Conservation (phyloP, 2,329 filamentous ascomycete genomes). For the Phyllosticta ampelicida region DNA sequence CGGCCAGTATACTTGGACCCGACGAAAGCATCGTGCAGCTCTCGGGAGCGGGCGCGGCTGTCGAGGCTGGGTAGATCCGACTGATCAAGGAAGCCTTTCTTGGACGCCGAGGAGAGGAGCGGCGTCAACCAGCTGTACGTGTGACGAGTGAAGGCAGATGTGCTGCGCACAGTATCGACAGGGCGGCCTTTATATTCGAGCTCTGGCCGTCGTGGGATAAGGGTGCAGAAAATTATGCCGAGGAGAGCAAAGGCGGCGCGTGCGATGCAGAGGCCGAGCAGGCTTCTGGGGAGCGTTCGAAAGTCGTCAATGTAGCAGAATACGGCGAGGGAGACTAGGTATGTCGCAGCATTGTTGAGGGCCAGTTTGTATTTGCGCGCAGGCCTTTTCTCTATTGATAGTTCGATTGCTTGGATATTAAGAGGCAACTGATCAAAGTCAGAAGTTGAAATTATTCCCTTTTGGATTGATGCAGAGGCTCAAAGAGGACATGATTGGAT, state of each 20-base stretch:
- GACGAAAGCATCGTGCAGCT: slow-evolving; percentile 12
- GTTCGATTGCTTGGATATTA: slow-evolving; percentile 1
- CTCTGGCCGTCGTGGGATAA: slow-evolving; percentile 1
- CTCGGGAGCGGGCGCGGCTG: slow-evolving; percentile 4
- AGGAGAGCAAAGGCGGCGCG: neutral
- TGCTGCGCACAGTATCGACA: slow-evolving; percentile 55
- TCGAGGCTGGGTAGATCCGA: slow-evolving; percentile 12
- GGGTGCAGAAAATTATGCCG: slow-evolving; percentile 4
- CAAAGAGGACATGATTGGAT: neutral
- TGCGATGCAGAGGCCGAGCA: slow-evolving; percentile 5
- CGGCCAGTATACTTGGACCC: slow-evolving; percentile 19
- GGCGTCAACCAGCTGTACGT: slow-evolving; percentile 54
- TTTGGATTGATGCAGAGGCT: neutral
- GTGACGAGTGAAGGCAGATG: slow-evolving; percentile 49
- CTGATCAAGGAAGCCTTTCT: slow-evolving; percentile 2
- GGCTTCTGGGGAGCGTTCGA: neutral
- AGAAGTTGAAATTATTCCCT: neutral
- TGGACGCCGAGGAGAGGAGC: slow-evolving; percentile 33
- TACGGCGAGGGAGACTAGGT: slow-evolving; percentile 3
- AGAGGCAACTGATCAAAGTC: slow-evolving; percentile 7
- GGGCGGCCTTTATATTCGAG: neutral
- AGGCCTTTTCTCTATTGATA: slow-evolving; percentile 9
- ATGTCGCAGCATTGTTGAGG: slow-evolving; percentile 3
- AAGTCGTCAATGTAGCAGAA: slow-evolving; percentile 4
- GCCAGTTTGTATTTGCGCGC: slow-evolving; percentile 8